A percentile compares a stretch with the other conserved stretches of the same genome.
phyloP scores from a whole-genome alignment of 192 early-diverging fungal genomes.

The Paraglomus occultum region DNA sequence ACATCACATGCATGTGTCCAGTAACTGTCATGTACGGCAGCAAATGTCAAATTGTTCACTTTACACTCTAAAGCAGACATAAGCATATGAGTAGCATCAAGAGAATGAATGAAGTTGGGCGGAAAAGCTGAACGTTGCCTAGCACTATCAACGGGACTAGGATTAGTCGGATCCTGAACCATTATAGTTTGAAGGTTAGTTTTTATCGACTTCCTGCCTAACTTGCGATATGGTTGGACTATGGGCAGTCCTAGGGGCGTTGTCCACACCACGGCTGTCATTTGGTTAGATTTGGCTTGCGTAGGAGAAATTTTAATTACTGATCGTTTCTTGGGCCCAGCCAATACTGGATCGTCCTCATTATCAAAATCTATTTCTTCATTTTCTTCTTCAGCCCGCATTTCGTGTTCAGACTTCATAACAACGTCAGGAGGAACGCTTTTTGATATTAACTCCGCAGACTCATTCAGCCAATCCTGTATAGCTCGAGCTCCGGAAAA shows the following conservation, averaged over 20 bases:
- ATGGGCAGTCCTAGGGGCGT: conserved; percentile 92
- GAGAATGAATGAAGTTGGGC: conserved; percentile 97
- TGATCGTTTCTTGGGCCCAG: not conserved
- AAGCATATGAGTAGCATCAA: conserved; percentile 98
- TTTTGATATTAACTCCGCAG: conserved; percentile 78
- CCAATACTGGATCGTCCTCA: conserved; percentile 15
- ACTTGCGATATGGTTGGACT: conserved; percentile 94
- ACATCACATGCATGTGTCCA: conserved; percentile 96
- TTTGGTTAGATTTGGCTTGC: conserved; percentile 54
- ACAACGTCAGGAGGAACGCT: conserved; percentile 60
- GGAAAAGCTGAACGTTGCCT: conserved; percentile 98
- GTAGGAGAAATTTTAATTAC: conserved; percentile 7
- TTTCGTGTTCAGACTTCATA: conserved; percentile 43
- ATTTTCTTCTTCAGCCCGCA: conserved; percentile 8
- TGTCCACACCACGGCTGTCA: conserved; percentile 95
- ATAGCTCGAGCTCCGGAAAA: conserved; percentile 87
- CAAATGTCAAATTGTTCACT: conserved; percentile 75
- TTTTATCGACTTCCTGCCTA: conserved; percentile 57
- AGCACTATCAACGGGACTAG: conserved; percentile 78
- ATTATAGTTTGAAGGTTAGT: conserved; percentile 80
- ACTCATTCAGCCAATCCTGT: conserved; percentile 91
- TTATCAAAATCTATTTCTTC: conserved; percentile 26
- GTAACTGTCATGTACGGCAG: conserved; percentile 96
- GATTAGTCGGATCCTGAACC: conserved; percentile 64
- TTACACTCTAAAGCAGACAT: conserved; percentile 88